A percentile compares a stretch with the other conserved stretches of the same genome.
These are phyloP conservation scores for Chaetomidium leptoderma DNA, from an alignment of 495 filamentous ascomycete species.

Conservation along the genomic window DNA sequence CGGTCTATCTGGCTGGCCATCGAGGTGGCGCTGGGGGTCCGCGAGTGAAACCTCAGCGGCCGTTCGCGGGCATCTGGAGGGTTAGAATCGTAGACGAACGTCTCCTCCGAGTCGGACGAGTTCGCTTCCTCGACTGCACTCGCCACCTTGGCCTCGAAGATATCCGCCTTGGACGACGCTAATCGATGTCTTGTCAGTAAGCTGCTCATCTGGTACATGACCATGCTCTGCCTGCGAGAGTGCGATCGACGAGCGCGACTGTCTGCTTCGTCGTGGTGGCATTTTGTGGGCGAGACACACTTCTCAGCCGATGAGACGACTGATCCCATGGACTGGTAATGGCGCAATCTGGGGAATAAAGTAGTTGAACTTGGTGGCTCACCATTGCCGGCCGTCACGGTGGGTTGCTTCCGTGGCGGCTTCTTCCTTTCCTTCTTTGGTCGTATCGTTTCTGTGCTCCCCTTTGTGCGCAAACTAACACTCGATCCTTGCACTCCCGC, in stretches of 20 bases:
- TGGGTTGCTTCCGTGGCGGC: constrained; percentile 64
- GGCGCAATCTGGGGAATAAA: constrained; percentile 25
- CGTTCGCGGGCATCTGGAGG: constrained; percentile 77
- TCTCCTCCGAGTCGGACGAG: constrained; percentile 92
- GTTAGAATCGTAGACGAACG: constrained; percentile 98
- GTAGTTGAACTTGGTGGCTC: constrained; percentile 41
- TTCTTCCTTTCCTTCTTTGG: constrained; percentile 91
- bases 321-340: constrained; percentile 38
- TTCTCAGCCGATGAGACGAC: constrained; percentile 30
- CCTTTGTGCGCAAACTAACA: constrained; percentile 78
- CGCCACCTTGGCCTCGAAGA: constrained; percentile 95
- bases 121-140: constrained; percentile 88
- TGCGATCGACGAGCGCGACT: constrained; percentile 17
- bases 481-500: constrained; percentile 58
- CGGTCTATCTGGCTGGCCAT: constrained; percentile 78
- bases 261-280: constrained; percentile 35
- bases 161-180: constrained; percentile 94
- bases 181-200: constrained; percentile 50
- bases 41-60: constrained; percentile 81
- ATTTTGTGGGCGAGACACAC: constrained; percentile 30
- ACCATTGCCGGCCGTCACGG: constrained; percentile 68
- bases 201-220: constrained; percentile 37
- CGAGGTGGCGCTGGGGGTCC: constrained; percentile 91
- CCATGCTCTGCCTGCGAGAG: constrained; percentile 29
- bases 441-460: constrained; percentile 88